Evolutionary conservation across 176 grass and related monocot genomes (phyloP), one percentile per base, ranked within the genome.

Genomic region (Rhynchospora pubera): DNA sequence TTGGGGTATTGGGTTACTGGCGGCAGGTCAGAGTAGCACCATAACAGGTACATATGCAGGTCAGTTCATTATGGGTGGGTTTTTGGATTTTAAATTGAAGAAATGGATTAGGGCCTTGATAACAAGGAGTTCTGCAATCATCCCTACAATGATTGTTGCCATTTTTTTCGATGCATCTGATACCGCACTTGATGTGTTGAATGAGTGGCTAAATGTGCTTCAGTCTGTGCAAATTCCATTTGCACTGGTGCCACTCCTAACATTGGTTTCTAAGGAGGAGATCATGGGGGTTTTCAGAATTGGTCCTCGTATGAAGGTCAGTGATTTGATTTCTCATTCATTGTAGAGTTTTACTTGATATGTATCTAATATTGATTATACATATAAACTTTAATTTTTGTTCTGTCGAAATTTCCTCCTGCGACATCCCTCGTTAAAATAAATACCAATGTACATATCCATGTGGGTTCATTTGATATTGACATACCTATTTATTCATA

Each of bases 21-120:
- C 96, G 0, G 96, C 96, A 3, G 96, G 96, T 0, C 96, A 99
- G 79, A 99, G 96, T 84, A 99, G 96, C 77, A 99, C 92, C 1
- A 91, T 99, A 79, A 99, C 96, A 26, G 96, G 96, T 68, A 99
- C 96, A 11, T 99, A 99, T 88, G 96, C 96, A 58, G 96, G 96
- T 22, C 96, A 99, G 82, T 99, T 99, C 87, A 99, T 99, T 85
- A 99, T 99, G 96, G 96, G 96, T n/a, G 96, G 96, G 63, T 99
- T 99, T 84, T 79, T 99, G 16, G 91, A 99, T 85, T 81, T 99
- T 9, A 84, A 85, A 76, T 82, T 99, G 59, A 99, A 99, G 73
- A 99, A 99, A 90, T 99, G 96, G 96, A 23, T 86, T n/a, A 89
- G 96, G 69, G 82, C 96, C 7, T 56, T 99, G 59, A 99, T 99